phyloP scores from a whole-genome alignment of 805 yeast species.

The Candida loeiensis region DNA sequence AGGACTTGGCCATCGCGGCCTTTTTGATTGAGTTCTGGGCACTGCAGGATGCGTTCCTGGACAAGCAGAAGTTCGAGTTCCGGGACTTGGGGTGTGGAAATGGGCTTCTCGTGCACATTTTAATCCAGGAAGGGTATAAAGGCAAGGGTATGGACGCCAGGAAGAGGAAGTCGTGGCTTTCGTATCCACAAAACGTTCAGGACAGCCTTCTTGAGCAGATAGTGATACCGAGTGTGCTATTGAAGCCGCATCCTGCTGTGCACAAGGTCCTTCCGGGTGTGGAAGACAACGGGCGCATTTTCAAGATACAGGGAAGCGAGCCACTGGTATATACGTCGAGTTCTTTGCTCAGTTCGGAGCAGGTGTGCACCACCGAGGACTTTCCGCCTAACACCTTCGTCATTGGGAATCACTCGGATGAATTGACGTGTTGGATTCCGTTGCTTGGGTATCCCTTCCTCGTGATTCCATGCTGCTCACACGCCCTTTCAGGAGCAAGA shows the following conservation, averaged over 20 bases:
- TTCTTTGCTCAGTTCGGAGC: slow-evolving; percentile 46
- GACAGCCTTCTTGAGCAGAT: slow-evolving; percentile 66
- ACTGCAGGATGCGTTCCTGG: slow-evolving; percentile 39
- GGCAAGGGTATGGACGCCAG: slow-evolving; percentile 92
- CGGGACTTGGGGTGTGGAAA: slow-evolving; percentile 95
- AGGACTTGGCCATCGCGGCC: slow-evolving; percentile 93
- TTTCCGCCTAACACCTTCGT: slow-evolving; percentile 71
- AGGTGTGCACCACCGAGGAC: slow-evolving; percentile 56
- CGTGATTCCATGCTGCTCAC: slow-evolving; percentile 95
- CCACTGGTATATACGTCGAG: no score
- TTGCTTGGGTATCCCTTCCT: slow-evolving; percentile 79
- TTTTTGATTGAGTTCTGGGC: slow-evolving; percentile 86
- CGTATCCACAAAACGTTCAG: slow-evolving; percentile 66
- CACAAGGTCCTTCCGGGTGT: slow-evolving; percentile 50
- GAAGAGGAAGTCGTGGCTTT: slow-evolving; percentile 80
- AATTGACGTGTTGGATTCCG: slow-evolving; percentile 94
- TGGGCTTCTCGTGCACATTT: slow-evolving; percentile 75
- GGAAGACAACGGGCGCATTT: slow-evolving; percentile 58
- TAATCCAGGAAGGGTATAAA: slow-evolving; percentile 71
- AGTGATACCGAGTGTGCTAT: slow-evolving; percentile 70
- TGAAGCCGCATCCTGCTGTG: slow-evolving; percentile 68
- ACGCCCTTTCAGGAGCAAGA: slow-evolving; percentile 73
- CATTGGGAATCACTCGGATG: slow-evolving; percentile 95
- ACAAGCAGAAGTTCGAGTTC: slow-evolving; percentile 54
- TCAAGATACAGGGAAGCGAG: no score